Evolutionary conservation across 148 eudicot genomes (phyloP).

Genomic region (Cornus controversa): DNA sequence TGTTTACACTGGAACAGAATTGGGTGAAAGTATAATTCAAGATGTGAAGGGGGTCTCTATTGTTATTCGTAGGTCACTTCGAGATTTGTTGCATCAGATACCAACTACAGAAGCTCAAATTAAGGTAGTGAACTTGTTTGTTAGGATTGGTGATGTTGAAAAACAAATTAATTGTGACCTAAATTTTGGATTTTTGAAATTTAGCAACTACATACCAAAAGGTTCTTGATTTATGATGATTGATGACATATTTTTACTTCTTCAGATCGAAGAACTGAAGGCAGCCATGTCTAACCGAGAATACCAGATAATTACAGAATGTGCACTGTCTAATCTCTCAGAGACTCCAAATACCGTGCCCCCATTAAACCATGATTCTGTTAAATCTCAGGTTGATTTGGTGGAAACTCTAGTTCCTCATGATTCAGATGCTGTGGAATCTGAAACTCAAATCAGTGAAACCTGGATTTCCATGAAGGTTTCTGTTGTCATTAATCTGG

Average conservation of each 20-base stretch:
- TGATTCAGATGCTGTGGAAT: constrained; percentile 36
- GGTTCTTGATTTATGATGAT: constrained; percentile 3
- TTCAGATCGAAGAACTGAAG: constrained; percentile 80
- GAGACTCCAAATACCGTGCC: constrained; percentile 76
- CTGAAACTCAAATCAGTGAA: constrained; percentile 37
- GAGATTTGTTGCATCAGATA: constrained; percentile 84
- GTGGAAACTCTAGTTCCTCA: constrained; percentile 33
- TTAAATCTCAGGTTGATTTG: constrained; percentile 28
- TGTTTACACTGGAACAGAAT: constrained; percentile 66
- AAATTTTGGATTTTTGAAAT: background rate
- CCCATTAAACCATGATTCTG: constrained; percentile 39
- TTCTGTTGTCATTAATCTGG: constrained; percentile 63
- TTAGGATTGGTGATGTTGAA: constrained; percentile 6
- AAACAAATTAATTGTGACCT: background rate
- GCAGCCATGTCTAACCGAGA: constrained; percentile 85
- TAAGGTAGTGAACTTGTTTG: constrained; percentile 42
- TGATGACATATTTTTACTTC: background rate
- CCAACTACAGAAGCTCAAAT: constrained; percentile 70
- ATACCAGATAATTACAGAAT: constrained; percentile 88
- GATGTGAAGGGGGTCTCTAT: constrained; percentile 82
- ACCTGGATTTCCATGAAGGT: constrained; percentile 66
- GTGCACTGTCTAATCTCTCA: constrained; percentile 76
- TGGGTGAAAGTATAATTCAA: constrained; percentile 89
- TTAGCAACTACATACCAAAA: background rate
- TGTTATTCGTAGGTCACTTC: constrained; percentile 70